Base-by-base conservation (phyloP, 108 stramenopile genomes). In the Asterionellopsis glacialis region DNA sequence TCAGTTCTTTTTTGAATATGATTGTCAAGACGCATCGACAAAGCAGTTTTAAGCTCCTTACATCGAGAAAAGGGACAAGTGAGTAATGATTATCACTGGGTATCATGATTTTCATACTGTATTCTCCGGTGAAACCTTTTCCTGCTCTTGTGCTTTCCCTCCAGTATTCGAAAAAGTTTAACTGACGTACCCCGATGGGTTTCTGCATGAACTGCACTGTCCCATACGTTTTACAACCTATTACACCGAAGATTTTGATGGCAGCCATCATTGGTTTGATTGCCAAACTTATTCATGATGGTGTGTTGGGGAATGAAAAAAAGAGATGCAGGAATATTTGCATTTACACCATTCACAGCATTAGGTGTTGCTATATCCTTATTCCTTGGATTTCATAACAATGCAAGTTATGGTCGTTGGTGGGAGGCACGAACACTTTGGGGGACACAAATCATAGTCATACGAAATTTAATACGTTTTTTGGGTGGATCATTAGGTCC, bases 381-480 rank as follows among this genome's bases (percentile, higher is more conserved):
- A 16, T 63, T 63, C 39, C 22, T 63, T 11, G 61, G 61, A 14
- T 63, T 63, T 63, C 61, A 63, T 51, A 63, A 63, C 16, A 63
- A 63, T 51, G 61, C 61, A 18, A 49, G 45, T 39, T 63, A 63
- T n/a, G 61, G 50, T 18, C 21, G 61, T 51, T 63, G 61, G 61
- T 63, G 61, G 61, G 61, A 63, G 22, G 61, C 61, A 12, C 48
- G 61, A 19, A 63, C 27, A 10, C 50, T 63, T 14, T 63, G 61
- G 61, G 61, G 61, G 4, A 22, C 45, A 12, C 61, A 63, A 52
- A 63, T 63, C 33, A 63, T 63, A 51, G 41, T 33, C 1, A 18
- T 39, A 13, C 48, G 61, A 18, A 48, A 63, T 41, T 45, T 63
- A 19, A 26, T 28, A 1, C 7, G 61, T 6, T 63, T 63, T 33